Evolutionary conservation across 2,329 filamentous ascomycete species (phyloP), one percentile per base, ranked within the genome.

Genomic region (Claviceps sorghi): DNA sequence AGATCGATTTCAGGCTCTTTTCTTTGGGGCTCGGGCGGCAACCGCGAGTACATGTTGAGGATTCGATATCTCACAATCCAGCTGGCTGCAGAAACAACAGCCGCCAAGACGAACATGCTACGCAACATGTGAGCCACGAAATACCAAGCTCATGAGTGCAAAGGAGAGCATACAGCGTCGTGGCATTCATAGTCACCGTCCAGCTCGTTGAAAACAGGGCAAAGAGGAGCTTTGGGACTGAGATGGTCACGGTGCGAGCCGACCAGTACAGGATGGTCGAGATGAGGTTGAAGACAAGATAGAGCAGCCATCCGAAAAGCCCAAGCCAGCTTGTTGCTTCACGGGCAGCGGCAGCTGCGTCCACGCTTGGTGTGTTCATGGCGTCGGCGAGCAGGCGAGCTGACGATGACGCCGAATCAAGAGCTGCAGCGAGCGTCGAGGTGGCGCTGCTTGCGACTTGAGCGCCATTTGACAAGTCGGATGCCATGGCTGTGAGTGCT

Each of bases 101-200:
- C 82, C 40, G 84, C 75, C 54, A 88, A 63, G 53, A 97, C 88
- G 58, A 97, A 71, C 67, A 94, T 81, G 48, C 83, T 86, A 55
- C 17, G 57, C 36, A 51, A 50, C 26, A 44, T 26, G 53, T 59
- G 52, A 61, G 58, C 54, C 51, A 52, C 42, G 49, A 42, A 26
- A 30, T 21, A n/a, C 40, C 42, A 45, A 36, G 32, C 29, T 49
- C 29, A 48, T 45, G 22, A 46, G 49, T 15, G 8, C 10, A 49
- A 51, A 48, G 47, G 19, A 32, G 52, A 57, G 54, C 82, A 64
- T 80, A 94, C 82, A 98, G 69, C 19, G 93, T 98, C 21, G 91
- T 97, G 60, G 93, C 91, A 66, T 97, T 97, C 90, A 98, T 94
- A 11, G 93, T 98, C 63, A 98, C 88, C 0, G 93, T 98, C 73